These are phyloP conservation scores for Clathrospora elynae DNA, from an alignment of 2,329 filamentous ascomycete species.

Conservation along the genomic window DNA sequence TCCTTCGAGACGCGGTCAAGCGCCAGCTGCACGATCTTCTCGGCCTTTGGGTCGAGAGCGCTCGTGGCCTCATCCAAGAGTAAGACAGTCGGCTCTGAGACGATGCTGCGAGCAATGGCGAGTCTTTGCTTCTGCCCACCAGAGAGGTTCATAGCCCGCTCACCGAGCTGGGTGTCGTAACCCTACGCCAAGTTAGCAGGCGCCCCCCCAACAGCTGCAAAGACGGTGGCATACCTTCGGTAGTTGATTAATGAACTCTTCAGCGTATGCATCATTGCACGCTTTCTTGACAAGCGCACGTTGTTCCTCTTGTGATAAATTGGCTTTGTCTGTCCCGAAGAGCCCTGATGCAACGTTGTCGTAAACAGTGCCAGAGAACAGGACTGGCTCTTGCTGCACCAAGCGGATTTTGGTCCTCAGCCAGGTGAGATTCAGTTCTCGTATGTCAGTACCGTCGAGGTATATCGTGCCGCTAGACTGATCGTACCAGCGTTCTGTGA, in stretches of 20 bases:
- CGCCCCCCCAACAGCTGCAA: no score
- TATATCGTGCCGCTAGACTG: conserved; percentile 30
- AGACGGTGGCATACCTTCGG: conserved; percentile 42
- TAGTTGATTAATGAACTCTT: conserved; percentile 81
- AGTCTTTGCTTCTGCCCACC: conserved; percentile 97
- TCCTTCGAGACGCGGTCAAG: conserved; percentile 83
- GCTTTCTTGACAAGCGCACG: conserved; percentile 76
- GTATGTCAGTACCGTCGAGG: conserved; percentile 64
- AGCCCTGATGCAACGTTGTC: conserved; percentile 86
- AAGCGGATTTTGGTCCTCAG: conserved; percentile 87
- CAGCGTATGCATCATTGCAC: conserved; percentile 89
- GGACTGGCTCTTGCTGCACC: conserved; percentile 87
- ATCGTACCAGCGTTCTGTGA: conserved; percentile 60
- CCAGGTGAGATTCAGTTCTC: conserved; percentile 83
- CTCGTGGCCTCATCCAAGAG: conserved; percentile 86
- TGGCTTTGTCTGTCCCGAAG: conserved; percentile 67
- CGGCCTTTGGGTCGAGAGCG: conserved; percentile 89
- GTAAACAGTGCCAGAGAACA: conserved; percentile 87
- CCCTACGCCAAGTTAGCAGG: conserved; percentile 66
- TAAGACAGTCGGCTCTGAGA: conserved; percentile 86
- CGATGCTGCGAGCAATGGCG: conserved; percentile 86
- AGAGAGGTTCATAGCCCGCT: conserved; percentile 86
- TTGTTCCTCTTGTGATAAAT: conserved; percentile 58
- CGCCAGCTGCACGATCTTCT: conserved; percentile 91
- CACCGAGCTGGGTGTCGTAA: conserved; percentile 90